phyloP scores from a whole-genome alignment of 768 basidiomycete species.

The Leccinum obscurum region DNA sequence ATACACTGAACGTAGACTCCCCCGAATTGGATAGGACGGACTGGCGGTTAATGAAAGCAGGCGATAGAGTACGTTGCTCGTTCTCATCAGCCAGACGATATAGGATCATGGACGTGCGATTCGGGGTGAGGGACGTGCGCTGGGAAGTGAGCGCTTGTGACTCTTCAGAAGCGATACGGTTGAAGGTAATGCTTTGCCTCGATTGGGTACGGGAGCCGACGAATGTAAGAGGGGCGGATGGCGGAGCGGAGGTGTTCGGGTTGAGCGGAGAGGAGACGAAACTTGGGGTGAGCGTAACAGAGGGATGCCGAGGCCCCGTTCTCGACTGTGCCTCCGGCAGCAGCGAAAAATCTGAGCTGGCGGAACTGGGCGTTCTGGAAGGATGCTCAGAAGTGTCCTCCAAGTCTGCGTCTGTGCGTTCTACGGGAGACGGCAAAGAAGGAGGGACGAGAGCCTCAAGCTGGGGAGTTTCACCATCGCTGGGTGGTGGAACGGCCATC shows the following conservation, averaged over 20 bases:
- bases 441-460: slow-evolving; percentile 31
- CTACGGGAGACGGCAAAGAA: slow-evolving; percentile 1
- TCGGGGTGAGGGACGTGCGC: slow-evolving; percentile 17
- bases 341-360: slow-evolving; percentile 34
- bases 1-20: slow-evolving; percentile 49
- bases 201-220: slow-evolving; percentile 41
- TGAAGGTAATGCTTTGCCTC: slow-evolving; percentile 41
- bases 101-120: slow-evolving; percentile 63
- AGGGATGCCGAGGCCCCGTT: slow-evolving; percentile 20
- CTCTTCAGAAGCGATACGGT: slow-evolving; percentile 46
- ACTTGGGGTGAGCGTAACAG: slow-evolving; percentile 24
- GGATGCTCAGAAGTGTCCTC: slow-evolving; percentile 7
- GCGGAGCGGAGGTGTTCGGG: slow-evolving; percentile 34
- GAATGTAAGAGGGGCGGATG: slow-evolving; percentile 10
- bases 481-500: slow-evolving; percentile 42
- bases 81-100: slow-evolving; percentile 53
- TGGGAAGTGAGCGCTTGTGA: slow-evolving; percentile 41
- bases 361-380: slow-evolving; percentile 25
- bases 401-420: slow-evolving; percentile 8
- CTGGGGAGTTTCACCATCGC: background rate
- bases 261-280: slow-evolving; percentile 58
- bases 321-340: slow-evolving; percentile 17
- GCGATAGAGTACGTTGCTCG: slow-evolving; percentile 33
- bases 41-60: slow-evolving; percentile 37
- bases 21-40: slow-evolving; percentile 53